Percentiles rank a stretch among this genome's conserved stretches.
phyloP scores from a whole-genome alignment of 768 basidiomycete species.

The Boletus coccyginus region DNA sequence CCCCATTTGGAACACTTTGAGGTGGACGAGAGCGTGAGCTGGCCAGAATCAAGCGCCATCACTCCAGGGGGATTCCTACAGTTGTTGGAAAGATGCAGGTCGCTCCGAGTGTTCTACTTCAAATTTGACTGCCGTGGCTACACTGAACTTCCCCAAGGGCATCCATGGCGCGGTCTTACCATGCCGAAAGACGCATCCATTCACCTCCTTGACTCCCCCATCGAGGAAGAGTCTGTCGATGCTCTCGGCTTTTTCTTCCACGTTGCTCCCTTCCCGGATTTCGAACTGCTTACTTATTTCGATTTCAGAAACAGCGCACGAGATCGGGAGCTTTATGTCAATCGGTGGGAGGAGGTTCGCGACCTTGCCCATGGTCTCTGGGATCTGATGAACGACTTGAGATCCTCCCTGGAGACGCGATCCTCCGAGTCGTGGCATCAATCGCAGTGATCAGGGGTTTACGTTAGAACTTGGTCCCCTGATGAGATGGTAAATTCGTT shows the following conservation, averaged over 20 bases:
- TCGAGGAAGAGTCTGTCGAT: background rate
- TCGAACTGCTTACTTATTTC: background rate
- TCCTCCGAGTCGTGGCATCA: background rate
- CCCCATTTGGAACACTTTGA: too few species aligned
- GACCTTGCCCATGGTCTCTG: too few species aligned
- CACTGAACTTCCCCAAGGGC: background rate
- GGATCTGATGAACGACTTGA: background rate
- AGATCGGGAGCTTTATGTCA: too few species aligned
- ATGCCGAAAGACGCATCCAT: too few species aligned
- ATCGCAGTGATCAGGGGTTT: background rate
- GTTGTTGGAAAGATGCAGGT: conserved; percentile 13
- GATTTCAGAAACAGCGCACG: background rate
- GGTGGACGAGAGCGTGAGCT: background rate
- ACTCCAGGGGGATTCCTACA: conserved; percentile 9
- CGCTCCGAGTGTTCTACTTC: conserved; percentile 1
- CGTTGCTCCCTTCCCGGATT: conserved; percentile 1
- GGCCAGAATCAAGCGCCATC: background rate
- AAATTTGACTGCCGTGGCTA: conserved; percentile 8
- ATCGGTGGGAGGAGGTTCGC: too few species aligned
- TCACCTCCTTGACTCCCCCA: too few species aligned
- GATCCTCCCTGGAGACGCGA: background rate
- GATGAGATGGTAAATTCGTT: background rate
- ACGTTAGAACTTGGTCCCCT: too few species aligned
- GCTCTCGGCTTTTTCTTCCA: conserved; percentile 15
- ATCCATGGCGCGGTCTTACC: too few species aligned